Conservation (phyloP, 2,329 filamentous ascomycete species). For the Phyllosticta capitalensis region DNA sequence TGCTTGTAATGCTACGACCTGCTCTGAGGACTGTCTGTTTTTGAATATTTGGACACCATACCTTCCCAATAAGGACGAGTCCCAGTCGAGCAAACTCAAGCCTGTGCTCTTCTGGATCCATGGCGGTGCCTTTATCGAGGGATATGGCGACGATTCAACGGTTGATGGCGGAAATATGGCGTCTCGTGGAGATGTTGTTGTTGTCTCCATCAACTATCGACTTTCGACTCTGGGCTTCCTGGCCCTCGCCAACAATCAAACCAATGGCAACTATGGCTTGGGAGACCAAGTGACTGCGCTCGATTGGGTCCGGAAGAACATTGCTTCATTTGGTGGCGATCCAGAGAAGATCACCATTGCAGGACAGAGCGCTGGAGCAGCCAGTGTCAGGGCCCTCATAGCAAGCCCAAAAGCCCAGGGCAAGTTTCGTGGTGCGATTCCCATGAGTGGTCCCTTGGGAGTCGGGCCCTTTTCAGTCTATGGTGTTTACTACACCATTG, state of each 20-base stretch:
- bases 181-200: conserved; percentile 27
- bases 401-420: conserved; percentile 39
- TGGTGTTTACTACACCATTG: conserved; percentile 19
- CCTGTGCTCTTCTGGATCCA: conserved; percentile 41
- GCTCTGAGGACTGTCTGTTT: conserved; percentile 37
- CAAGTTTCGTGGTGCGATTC: conserved; percentile 41
- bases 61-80: conserved; percentile 17
- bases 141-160: conserved; percentile 35
- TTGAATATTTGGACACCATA: conserved; percentile 32
- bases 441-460: conserved; percentile 20
- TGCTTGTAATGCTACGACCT: conserved; percentile 17
- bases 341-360: conserved; percentile 34
- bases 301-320: conserved; percentile 39
- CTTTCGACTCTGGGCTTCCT: conserved; percentile 27
- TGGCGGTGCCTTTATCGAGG: conserved; percentile 34
- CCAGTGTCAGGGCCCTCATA: conserved; percentile 38
- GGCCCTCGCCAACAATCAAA: conserved; percentile 36
- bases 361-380: conserved; percentile 16
- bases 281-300: conserved; percentile 42
- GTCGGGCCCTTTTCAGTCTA: conserved; percentile 17
- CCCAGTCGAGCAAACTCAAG: conserved; percentile 22
- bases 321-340: conserved; percentile 28
- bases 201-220: conserved; percentile 37
- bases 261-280: conserved; percentile 35
- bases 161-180: conserved; percentile 10